Percentiles rank a stretch among this genome's conserved stretches.
phyloP scores from a whole-genome alignment of 345 rosid species.

The Arabidopsis suecica region DNA sequence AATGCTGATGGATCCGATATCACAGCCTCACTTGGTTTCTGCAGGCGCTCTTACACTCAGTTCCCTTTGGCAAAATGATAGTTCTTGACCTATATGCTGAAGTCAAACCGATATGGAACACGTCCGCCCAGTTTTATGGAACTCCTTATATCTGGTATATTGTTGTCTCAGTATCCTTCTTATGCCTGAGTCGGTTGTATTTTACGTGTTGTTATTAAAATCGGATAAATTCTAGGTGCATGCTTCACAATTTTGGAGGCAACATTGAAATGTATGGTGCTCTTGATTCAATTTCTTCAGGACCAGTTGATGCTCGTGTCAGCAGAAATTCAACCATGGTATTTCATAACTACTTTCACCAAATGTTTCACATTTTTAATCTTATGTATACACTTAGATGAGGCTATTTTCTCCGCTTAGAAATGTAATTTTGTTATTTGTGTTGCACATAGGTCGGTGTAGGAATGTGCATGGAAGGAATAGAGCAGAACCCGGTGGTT shows the following conservation, averaged over 20 bases:
- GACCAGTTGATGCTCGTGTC: constrained; percentile 79
- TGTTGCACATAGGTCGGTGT: constrained; percentile 73
- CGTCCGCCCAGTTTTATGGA: constrained; percentile 83
- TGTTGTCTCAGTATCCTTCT: constrained; percentile 11
- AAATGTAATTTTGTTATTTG: constrained; percentile 10
- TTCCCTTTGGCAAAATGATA: constrained; percentile 91
- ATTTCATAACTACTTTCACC: constrained; percentile 29
- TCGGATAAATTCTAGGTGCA: constrained; percentile 63
- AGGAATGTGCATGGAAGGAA: constrained; percentile 98
- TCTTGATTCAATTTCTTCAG: constrained; percentile 79
- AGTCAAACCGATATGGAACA: constrained; percentile 84
- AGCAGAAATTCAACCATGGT: constrained; percentile 94
- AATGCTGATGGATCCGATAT: not conserved
- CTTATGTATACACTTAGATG: not conserved
- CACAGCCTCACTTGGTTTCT: constrained; percentile 28
- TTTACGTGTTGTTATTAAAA: constrained; percentile 9
- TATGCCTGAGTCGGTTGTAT: constrained; percentile 4
- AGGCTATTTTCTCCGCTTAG: not conserved
- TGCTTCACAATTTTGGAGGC: constrained; percentile 96
- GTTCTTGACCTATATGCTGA: constrained; percentile 96
- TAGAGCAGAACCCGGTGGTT: constrained; percentile 94
- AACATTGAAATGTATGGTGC: constrained; percentile 91
- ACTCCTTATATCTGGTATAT: constrained; percentile 89
- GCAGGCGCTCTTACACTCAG: constrained; percentile 95
- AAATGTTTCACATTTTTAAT: constrained; percentile 10